These are phyloP conservation scores for Clitoria ternatea DNA, from an alignment of 306 rosid genomes.

Conservation along the genomic window DNA sequence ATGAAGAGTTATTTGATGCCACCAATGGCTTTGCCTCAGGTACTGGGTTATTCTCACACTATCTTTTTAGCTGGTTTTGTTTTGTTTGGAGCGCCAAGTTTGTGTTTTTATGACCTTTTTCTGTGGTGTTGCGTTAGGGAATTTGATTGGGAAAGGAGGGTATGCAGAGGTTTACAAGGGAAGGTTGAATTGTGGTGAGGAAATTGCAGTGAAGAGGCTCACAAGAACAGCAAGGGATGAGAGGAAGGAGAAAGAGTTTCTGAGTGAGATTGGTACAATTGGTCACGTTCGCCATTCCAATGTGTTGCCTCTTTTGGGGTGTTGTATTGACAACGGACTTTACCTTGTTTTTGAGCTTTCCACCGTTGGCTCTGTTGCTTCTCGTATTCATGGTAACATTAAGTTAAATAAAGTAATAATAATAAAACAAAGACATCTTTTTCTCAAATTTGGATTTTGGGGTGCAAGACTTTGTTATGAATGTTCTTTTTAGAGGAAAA, in stretches of 20 bases:
- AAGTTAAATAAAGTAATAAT: background rate
- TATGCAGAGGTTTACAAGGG: slow-evolving; percentile 84
- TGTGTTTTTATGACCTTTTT: background rate
- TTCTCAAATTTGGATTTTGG: background rate
- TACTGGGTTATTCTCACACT: background rate
- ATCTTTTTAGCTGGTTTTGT: background rate
- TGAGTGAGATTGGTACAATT: slow-evolving; percentile 77
- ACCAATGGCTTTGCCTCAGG: slow-evolving; percentile 16
- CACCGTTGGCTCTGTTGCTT: slow-evolving; percentile 76
- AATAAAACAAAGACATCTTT: background rate
- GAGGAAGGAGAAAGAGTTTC: slow-evolving; percentile 74
- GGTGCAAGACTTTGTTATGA: background rate
- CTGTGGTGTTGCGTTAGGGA: slow-evolving; percentile 45
- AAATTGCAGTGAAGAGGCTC: slow-evolving; percentile 76
- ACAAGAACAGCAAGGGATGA: slow-evolving; percentile 57
- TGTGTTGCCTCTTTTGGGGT: slow-evolving; percentile 72
- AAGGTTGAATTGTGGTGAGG: slow-evolving; percentile 43
- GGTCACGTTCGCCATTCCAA: slow-evolving; percentile 77
- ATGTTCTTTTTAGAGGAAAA: background rate
- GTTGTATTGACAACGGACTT: slow-evolving; percentile 85
- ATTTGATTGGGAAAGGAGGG: slow-evolving; percentile 80
- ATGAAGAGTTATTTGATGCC: slow-evolving; percentile 22
- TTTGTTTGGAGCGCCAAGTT: background rate
- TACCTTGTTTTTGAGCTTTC: slow-evolving; percentile 76
- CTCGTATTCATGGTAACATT: slow-evolving; percentile 72